Conservation (phyloP, 345 rosid species). For the Citrus cavaleriei region DNA sequence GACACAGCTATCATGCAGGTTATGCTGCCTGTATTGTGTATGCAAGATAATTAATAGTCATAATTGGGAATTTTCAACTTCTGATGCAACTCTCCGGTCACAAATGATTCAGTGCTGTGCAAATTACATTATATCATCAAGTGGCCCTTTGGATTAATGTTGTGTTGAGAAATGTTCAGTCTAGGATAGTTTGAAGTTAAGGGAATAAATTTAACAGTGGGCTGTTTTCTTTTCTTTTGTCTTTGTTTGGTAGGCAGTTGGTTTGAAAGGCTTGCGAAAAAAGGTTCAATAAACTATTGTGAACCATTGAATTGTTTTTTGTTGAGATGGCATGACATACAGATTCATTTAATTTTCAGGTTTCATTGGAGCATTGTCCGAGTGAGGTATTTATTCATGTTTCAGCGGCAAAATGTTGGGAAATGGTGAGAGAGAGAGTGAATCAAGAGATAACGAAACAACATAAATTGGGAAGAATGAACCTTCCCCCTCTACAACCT, state of each 20-base stretch:
- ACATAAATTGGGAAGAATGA: conserved; percentile 66
- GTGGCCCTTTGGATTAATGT: not conserved
- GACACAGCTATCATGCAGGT: not conserved
- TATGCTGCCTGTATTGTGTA: not conserved
- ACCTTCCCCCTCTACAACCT: conserved; percentile 92
- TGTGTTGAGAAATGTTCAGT: not conserved
- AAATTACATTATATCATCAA: not conserved
- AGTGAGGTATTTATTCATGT: conserved; percentile 82
- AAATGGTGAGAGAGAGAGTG: conserved; percentile 92
- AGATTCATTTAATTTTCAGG: conserved; percentile 46
- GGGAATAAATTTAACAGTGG: not conserved
- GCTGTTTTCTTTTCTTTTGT: not conserved
- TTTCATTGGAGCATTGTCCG: conserved; percentile 68
- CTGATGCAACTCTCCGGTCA: not conserved
- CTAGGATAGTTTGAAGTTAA: not conserved
- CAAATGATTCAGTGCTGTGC: not conserved
- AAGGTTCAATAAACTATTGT: not conserved
- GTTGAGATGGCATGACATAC: not conserved
- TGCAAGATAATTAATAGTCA: not conserved
- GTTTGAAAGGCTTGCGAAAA: not conserved
- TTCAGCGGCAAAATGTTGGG: conserved; percentile 93
- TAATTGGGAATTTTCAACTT: not conserved
- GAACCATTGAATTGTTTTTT: not conserved
- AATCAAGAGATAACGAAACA: conserved; percentile 89
- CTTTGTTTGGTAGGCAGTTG: not conserved